phyloP scores from a whole-genome alignment of 495 filamentous ascomycete species.

The Chaetomium cochliodes region DNA sequence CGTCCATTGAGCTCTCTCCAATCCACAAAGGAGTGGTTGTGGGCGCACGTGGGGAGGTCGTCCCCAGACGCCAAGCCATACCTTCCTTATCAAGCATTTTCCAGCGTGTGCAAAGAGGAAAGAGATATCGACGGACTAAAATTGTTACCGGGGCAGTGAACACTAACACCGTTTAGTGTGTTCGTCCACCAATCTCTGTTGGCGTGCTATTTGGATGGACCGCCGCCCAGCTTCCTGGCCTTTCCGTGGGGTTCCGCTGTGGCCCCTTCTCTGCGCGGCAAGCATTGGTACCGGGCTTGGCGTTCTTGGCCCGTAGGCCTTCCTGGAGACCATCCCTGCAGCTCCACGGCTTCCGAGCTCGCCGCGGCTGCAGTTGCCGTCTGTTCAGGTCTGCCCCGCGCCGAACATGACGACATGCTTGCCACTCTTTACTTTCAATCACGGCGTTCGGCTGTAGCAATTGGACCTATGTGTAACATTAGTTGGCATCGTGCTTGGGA shows the following conservation, averaged over 20 bases:
- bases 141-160: neutral
- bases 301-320: neutral
- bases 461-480: no score
- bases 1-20: neutral
- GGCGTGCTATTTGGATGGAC: no score
- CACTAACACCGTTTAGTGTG: neutral
- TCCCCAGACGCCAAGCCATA: neutral
- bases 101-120: neutral
- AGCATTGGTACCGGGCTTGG: neutral
- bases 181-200: neutral
- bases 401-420: slow-evolving; percentile 5
- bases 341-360: no score
- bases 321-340: neutral
- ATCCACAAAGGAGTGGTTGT: neutral
- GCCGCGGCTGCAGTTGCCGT: neutral
- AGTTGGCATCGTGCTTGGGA: neutral
- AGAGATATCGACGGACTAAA: neutral
- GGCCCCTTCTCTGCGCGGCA: neutral
- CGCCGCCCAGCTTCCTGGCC: no score
- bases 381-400: neutral
- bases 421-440: neutral
- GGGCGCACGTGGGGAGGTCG: neutral
- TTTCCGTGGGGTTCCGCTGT: no score
- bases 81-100: neutral
- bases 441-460: no score